Base-by-base conservation (phyloP, 2,329 filamentous ascomycete genomes). In the Talaromyces sp. region DNA sequence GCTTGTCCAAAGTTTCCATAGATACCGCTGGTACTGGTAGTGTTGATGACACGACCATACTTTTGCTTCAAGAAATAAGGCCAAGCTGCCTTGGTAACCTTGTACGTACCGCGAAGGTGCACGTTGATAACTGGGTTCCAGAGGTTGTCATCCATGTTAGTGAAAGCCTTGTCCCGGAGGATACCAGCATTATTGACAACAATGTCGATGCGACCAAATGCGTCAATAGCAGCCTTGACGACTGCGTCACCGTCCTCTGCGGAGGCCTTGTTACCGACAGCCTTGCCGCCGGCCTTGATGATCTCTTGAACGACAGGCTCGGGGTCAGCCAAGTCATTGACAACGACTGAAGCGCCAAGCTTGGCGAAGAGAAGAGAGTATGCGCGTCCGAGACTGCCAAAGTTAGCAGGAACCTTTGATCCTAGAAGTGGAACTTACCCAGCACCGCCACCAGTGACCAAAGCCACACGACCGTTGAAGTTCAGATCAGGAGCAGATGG, bases 1-100 rank as follows among this genome's bases (percentile, higher is more conserved):
- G 94, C 92, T 81, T 99, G 95, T 68, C 95, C 95, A 77, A 99
- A 99, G 86, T 97, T 99, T 72, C 95, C 95, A 77, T 99, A 99
- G 79, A 99, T 96, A 80, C 95, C 95, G 72, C 91, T 96, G 58
- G 95, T 98, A 41, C 92, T 96, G 47, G 95, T 95, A 57, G 95
- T 99, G 85, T 99, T 99, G 75, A 99, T 85, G 67, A 99, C 88
- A 73, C 95, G 92, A 70, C 95, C 95, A 74, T 97, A 99, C 85
- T 97, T 98, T 80, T 99, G 95, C 86, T 97, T 97, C 61, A 98
- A 85, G 84, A 99, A 91, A 80, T 96, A 91, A 60, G 95, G 95
- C 93, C 94, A 99, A 22, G 95, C 95, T 67, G 95, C 95, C 86
- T 97, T 97, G 76, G 92, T 94, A 70, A 94, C 88, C 83, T 97